phyloP scores from a whole-genome alignment of 106 monocot genomes.

The Dioscorea zingiberensis region DNA sequence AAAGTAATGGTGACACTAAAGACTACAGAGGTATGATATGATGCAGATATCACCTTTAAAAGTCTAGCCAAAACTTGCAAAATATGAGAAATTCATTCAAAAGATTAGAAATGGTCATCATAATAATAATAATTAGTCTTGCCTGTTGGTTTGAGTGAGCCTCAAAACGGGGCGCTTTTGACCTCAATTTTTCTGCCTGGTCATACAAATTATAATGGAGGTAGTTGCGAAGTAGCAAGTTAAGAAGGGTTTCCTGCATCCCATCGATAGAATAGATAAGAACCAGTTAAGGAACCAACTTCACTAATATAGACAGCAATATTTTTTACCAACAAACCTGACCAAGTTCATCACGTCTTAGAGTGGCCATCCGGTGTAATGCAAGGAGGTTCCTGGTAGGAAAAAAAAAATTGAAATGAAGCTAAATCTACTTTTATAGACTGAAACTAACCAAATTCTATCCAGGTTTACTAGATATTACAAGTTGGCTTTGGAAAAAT shows the following conservation, averaged over 20 bases:
- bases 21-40: too few species aligned
- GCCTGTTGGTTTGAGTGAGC: conserved; percentile 98
- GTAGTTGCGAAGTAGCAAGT: conserved; percentile 95
- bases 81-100: too few species aligned
- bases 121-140: neutral
- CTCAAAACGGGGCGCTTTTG: conserved; percentile 92
- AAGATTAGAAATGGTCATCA: too few species aligned
- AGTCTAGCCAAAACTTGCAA: too few species aligned
- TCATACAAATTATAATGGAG: conserved; percentile 98
- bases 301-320: neutral
- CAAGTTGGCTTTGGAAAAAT: too few species aligned
- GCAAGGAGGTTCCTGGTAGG: conserved; percentile 62
- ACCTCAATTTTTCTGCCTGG: conserved; percentile 94
- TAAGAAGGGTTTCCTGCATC: conserved; percentile 93
- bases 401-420: neutral
- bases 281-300: neutral
- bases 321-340: conserved; percentile 56
- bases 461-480: too few species aligned
- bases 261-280: neutral
- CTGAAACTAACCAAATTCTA: too few species aligned
- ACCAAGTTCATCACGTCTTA: conserved; percentile 89
- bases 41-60: too few species aligned
- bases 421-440: too few species aligned
- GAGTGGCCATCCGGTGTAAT: conserved; percentile 85
- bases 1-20: too few species aligned